Evolutionary conservation across 2,329 filamentous ascomycete genomes (phyloP), one percentile per base, ranked within the genome.

Genomic region (Rachicladosporium sp.): DNA sequence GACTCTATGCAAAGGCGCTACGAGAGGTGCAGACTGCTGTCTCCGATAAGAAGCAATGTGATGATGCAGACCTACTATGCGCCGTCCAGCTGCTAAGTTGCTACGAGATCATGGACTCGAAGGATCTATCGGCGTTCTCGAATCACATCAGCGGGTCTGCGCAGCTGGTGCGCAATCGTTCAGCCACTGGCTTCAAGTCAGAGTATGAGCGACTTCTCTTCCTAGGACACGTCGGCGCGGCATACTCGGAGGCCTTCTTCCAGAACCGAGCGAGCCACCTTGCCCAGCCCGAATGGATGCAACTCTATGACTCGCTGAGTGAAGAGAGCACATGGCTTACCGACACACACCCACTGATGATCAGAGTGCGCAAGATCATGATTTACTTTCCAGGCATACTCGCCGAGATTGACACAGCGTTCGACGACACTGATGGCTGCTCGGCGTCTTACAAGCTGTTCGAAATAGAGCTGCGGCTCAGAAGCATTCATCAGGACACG

Each of bases 131-230:
- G 4, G 54, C 56, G 7, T 63, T 56, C 51, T 46, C 51, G n/a
- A 49, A 53, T 5, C 58, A 63, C 44, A 42, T 57, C 7, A 48
- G 52, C 12, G 58, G 59, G 4, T 55, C 58, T 4, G 50, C 53
- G 1, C 47, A 47, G 10, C 42, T 63, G 3, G 52, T 62, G 7
- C 46, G 50, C 35, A 45, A 58, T 36, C 54, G 58, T 4, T 55
- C 51, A 3, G 51, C 58, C 2, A 33, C 43, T 7, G 46, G 46
- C 5, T 62, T 60, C 35, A 46, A 45, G 3, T 54, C 56, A 2
- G 56, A 61, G 4, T 61, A 58, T 38, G 60, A 63, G 36, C 59
- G 57, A 41, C 48, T 59, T 1, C 46, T 63, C 4, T 59, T 63
- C 21, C 49, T 58, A 10, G 54, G 51, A 9, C 56, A 61, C 35